Evolutionary conservation across 2,329 filamentous ascomycete genomes (phyloP), one percentile per base, ranked within the genome.

Genomic region (Gliomastix tumulicola): DNA sequence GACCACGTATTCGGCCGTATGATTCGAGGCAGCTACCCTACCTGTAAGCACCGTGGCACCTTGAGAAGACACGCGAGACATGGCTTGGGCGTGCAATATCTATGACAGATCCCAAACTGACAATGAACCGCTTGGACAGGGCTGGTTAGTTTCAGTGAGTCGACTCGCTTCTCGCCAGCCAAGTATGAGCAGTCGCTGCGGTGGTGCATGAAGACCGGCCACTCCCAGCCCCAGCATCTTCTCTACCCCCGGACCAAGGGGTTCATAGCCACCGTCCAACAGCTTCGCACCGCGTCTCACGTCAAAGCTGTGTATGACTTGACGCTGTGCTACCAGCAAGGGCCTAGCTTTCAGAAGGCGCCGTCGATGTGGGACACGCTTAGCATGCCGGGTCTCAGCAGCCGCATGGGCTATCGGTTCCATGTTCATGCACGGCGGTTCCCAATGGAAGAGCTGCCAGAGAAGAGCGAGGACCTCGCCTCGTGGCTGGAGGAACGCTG

Each of bases 61-160:
- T n/a, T n/a, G n/a, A n/a, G n/a, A n/a, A n/a, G n/a, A n/a, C n/a
- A n/a, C n/a, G n/a, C n/a, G n/a, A n/a, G n/a, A n/a, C n/a, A n/a
- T n/a, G n/a, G n/a, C n/a, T 25, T 25, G 22, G 9, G 9, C 22
- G 22, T 9, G 22, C 22, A 25, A 25, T n/a, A 25, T n/a, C 9
- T 9, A 25, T 9, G 22, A 25, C 22, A 25, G n/a, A 25, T 9
- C 9, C 9, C 22, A 25, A 9, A 25, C 22, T 70, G 62, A 25
- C 28, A 32, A 32, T 9, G n/a, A n/a, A n/a, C n/a, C n/a, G n/a
- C n/a, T n/a, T n/a, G n/a, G n/a, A n/a, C 44, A 79, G 75, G 75
- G 78, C 70, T 81, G 45, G 69, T 82, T 45, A 75, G 74, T 47
- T 81, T 76, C 62, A 77, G 72, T 48, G 77, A 82, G 59, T 71